These are phyloP conservation scores for Chlamydomonas reinhardtii DNA, from an alignment of 163 green algal genomes.

Conservation along the genomic window DNA sequence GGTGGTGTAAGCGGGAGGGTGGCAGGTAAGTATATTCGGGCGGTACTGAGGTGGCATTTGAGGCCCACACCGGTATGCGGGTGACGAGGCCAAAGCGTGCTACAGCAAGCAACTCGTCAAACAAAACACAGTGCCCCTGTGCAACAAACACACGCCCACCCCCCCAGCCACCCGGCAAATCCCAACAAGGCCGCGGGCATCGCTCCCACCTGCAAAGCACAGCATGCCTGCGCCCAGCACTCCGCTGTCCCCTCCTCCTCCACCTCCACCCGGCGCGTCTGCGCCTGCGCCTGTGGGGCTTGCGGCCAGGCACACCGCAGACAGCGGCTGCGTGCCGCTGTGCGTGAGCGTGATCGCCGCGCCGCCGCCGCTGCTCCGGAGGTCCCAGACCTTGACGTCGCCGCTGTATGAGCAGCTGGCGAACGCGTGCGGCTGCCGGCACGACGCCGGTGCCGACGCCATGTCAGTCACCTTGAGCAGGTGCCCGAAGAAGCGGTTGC, in stretches of 20 bases:
- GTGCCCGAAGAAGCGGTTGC: slow-evolving; percentile 20
- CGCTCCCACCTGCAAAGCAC: slow-evolving; percentile 20
- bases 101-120: no score
- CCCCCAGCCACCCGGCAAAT: no score
- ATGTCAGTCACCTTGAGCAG: not conserved
- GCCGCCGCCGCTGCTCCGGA: not conserved
- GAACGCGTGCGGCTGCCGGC: slow-evolving; percentile 4
- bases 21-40: no score
- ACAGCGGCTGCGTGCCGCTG: not conserved
- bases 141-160: no score
- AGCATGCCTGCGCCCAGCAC: not conserved
- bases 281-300: not conserved
- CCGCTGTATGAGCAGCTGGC: not conserved
- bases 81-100: no score
- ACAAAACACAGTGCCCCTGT: no score
- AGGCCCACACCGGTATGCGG: no score
- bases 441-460: not conserved
- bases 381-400: slow-evolving; percentile 28
- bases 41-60: no score
- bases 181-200: no score
- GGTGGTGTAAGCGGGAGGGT: no score
- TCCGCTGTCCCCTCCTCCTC: not conserved
- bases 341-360: slow-evolving; percentile 15
- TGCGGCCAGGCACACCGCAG: not conserved
- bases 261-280: not conserved